These are phyloP conservation scores for Paracorniculantispora psalliotae DNA, from an alignment of 2,329 filamentous ascomycete species.

Conservation along the genomic window DNA sequence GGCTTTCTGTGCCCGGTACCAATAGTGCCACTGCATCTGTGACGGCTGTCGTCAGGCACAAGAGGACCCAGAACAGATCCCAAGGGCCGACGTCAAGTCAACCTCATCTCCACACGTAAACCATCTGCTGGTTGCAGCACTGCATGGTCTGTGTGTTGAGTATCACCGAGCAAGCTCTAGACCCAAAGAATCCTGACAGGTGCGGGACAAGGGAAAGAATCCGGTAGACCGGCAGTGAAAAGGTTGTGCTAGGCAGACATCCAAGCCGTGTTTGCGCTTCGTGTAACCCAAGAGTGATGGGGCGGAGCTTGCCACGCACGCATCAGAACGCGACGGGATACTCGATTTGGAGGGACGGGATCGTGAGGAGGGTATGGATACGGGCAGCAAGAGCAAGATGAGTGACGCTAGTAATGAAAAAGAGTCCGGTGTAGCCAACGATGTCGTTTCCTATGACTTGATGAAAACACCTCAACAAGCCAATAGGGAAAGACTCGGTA, in stretches of 20 bases:
- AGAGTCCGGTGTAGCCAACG: not conserved
- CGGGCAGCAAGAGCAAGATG: not conserved
- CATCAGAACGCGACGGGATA: slow-evolving; percentile 1
- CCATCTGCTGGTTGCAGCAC: not conserved
- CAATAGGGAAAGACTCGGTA: slow-evolving; percentile 1
- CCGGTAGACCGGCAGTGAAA: not conserved
- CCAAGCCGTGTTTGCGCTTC: not conserved
- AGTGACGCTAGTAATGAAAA: not conserved
- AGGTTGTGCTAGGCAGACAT: not conserved
- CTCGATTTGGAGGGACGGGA: not conserved
- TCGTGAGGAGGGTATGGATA: not conserved
- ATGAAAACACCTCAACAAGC: not conserved
- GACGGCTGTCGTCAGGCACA: not conserved
- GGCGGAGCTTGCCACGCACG: not conserved
- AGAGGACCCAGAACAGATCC: not conserved
- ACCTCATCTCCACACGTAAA: slow-evolving; percentile 1
- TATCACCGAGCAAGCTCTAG: not conserved
- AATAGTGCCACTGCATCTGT: not conserved
- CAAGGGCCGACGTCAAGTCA: not conserved
- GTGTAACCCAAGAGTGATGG: not conserved
- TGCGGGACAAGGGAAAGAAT: not conserved
- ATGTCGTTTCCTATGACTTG: not conserved
- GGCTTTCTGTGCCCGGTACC: not conserved
- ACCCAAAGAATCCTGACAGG: not conserved
- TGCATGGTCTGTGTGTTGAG: not conserved